Conservation (phyloP, 2,329 filamentous ascomycete genomes). For the Pestalotiopsis sp. region DNA sequence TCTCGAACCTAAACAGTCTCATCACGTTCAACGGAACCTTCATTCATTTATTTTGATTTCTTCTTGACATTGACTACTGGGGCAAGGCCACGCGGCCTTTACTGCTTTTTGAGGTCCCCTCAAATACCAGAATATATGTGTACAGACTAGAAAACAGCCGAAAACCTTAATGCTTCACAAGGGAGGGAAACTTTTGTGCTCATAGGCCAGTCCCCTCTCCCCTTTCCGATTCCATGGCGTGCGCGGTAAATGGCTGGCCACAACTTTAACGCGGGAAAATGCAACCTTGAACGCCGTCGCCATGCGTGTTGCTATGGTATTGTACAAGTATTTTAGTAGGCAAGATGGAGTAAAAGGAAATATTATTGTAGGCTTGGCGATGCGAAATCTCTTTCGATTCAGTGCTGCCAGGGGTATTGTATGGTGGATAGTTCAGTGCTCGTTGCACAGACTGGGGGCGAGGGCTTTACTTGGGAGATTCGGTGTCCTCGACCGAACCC, state of each 20-base stretch:
- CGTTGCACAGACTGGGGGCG: background rate
- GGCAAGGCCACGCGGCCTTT: no score
- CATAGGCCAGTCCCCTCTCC: background rate
- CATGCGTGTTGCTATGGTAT: background rate
- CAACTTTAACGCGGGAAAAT: background rate
- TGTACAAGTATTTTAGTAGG: background rate
- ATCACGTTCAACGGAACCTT: no score
- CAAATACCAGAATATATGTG: no score
- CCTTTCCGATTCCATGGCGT: background rate
- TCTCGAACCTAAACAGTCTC: no score
- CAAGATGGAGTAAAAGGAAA: background rate
- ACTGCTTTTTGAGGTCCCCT: no score
- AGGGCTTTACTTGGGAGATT: conserved; percentile 15
- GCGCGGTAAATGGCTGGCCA: background rate
- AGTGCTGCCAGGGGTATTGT: background rate
- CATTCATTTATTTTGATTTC: no score
- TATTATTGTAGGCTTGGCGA: background rate
- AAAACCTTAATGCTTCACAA: background rate
- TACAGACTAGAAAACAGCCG: background rate
- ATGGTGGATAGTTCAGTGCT: background rate
- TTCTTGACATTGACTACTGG: no score
- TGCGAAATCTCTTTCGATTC: background rate
- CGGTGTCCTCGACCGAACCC: conserved; percentile 18
- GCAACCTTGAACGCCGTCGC: background rate
- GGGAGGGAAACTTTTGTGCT: background rate